Evolutionary conservation across 2,329 filamentous ascomycete species (phyloP), one percentile per base, ranked within the genome.

Genomic region (Beauveria australis): DNA sequence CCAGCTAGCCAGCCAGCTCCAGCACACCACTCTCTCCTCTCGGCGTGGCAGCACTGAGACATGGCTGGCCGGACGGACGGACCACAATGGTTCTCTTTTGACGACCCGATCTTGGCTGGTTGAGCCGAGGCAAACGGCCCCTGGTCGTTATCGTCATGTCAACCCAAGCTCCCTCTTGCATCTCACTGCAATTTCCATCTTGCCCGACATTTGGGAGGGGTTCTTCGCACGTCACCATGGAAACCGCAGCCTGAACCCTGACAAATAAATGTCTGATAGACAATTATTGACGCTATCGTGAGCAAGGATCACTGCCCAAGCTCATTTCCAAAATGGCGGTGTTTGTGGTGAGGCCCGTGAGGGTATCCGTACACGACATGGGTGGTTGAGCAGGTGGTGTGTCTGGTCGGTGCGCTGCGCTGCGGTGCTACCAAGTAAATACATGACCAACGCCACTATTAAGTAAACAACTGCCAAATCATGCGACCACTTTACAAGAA

Each of bases 321-420:
- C 46, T 57, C 44, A 57, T 57, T 49, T 57, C 43, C 55, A 30
- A 59, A 59, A 58, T 52, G 37, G 47, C 55, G 55, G 55, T 58
- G 55, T 49, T 57, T 58, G 47, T 57, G 43, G 53, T 57, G 43
- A n/a, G n/a, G n/a, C n/a, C n/a, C n/a, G n/a, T n/a, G n/a, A 56
- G 43, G 24, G n/a, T 52, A 16, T 22, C 9, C 26, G 28, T 22
- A 24, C 24, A 46, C 30, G 44, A 49, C 44, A 57, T 48, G 54
- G 54, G 54, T 57, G 30, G 14, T 19, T 19, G 33, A 37, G 33
- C 33, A 33, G 30, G 12, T 37, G 33, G 33, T 10, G 49, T 9
- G 43, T 57, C 55, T 49, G 55, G 56, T 30, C 47, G 12, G 33
- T 37, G 33, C 33, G 33, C 33, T 14, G 12, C 33, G 33, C 33